Percentiles rank a stretch among this genome's conserved stretches.
phyloP scores from a whole-genome alignment of 306 rosid genomes.

The Quercus variabilis region DNA sequence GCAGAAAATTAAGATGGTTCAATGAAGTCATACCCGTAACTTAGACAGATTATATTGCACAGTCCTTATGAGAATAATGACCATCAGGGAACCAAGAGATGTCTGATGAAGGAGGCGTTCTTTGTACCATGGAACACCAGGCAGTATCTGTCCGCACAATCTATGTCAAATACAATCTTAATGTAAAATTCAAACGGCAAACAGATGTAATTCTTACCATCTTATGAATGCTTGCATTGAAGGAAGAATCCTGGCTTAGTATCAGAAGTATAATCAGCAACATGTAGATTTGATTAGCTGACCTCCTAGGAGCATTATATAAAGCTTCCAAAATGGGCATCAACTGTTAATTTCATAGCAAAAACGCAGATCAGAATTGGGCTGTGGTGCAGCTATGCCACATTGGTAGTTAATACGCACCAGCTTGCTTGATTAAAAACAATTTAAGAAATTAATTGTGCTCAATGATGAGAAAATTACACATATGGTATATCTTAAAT shows the following conservation, averaged over 20 bases:
- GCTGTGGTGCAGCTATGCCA: background rate
- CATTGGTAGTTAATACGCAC: slow-evolving; percentile 6
- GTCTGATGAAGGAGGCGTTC: slow-evolving; percentile 97
- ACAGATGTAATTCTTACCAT: slow-evolving; percentile 47
- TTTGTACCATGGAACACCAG: slow-evolving; percentile 93
- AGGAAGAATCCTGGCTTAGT: slow-evolving; percentile 97
- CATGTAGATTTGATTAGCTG: slow-evolving; percentile 97
- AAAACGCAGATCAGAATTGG: slow-evolving; percentile 17
- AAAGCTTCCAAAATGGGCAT: slow-evolving; percentile 95
- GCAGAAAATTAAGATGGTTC: slow-evolving; percentile 9
- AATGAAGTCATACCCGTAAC: slow-evolving; percentile 66
- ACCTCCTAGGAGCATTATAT: slow-evolving; percentile 74
- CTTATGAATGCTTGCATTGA: slow-evolving; percentile 96
- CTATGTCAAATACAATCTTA: slow-evolving; percentile 25
- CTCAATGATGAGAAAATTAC: slow-evolving; percentile 2
- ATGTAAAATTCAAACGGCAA: slow-evolving; percentile 7
- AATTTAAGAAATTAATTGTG: background rate
- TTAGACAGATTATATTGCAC: slow-evolving; percentile 95
- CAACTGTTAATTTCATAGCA: slow-evolving; percentile 63
- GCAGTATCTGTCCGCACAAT: slow-evolving; percentile 60
- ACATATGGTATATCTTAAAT: slow-evolving; percentile 11
- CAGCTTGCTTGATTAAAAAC: slow-evolving; percentile 8
- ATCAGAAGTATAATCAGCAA: slow-evolving; percentile 89
- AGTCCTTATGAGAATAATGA: slow-evolving; percentile 89
- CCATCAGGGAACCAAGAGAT: slow-evolving; percentile 96